Evolutionary conservation across 192 early-diverging fungal species (phyloP).

Genomic region (Oehlia diaphana): DNA sequence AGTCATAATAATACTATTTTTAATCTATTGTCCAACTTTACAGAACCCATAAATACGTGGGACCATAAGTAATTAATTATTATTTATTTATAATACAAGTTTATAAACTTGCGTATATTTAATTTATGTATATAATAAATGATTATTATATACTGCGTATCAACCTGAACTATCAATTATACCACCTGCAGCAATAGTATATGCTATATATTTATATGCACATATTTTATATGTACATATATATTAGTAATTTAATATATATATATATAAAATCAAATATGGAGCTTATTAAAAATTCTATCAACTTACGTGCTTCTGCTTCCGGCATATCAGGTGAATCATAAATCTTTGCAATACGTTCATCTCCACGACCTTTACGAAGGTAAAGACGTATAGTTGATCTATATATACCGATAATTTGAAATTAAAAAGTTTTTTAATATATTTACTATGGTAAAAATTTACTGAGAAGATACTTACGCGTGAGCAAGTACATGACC

Average conservation of each 20-base stretch:
- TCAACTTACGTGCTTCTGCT: conserved; percentile 50
- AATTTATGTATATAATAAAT: conserved; percentile 3
- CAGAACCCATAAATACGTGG: too few species aligned
- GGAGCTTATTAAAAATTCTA: background rate
- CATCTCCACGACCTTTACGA: conserved; percentile 80
- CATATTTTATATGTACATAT: background rate
- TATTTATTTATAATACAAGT: too few species aligned
- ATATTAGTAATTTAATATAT: background rate
- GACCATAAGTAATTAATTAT: too few species aligned
- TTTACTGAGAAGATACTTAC: conserved; percentile 12
- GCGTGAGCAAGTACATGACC: conserved; percentile 76
- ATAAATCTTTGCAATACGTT: conserved; percentile 78
- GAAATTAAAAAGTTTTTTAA: background rate
- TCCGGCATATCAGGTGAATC: conserved; percentile 83
- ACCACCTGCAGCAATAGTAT: conserved; percentile 72
- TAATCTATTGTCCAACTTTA: too few species aligned
- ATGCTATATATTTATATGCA: conserved; percentile 42
- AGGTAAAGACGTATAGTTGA: conserved; percentile 78
- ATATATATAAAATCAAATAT: too few species aligned
- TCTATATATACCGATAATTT: conserved; percentile 32
- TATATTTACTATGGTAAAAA: background rate
- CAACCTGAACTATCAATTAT: conserved; percentile 58
- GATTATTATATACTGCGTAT: background rate
- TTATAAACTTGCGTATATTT: too few species aligned
- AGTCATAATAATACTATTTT: too few species aligned